Base-by-base conservation (phyloP, 83 land plant genomes). In the Larix sibirica region DNA sequence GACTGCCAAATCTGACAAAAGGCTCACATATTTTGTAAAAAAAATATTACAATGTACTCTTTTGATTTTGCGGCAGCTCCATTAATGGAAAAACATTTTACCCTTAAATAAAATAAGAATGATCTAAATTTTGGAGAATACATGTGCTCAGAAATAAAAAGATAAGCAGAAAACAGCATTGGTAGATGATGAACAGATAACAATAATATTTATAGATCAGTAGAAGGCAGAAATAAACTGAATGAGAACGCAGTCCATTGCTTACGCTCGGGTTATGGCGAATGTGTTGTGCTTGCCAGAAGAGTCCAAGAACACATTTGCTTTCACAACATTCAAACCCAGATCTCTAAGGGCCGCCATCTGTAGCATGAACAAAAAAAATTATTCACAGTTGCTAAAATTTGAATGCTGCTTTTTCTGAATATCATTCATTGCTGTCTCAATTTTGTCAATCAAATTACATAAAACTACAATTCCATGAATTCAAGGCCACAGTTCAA, bases 311-410 rank as follows among this genome's bases (percentile, higher is more conserved):
- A 33, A 83, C 6, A 94, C 97, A 88, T 87, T 92, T 64, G 93
- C 97, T 84, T 94, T 94, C 6, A 87, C 90, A 73, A 95, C 97
- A 83, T 95, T 91, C 23, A 95, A 88, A 47, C 97, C 96, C 33
- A 95, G 90, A 81, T 88, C 95, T 88, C 88, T 95, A 1, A 95
- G 89, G 4, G 97, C 89, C 66, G 82, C 90, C 97, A 93, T 95
- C 97, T 95, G 90, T 65, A 89, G 54, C 23, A n/a, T 28, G 21
- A 73, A 21, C 77, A 26, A 59, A 79, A 33, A 20, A 42, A 42
- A 20, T 42, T 8, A 42, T 38, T 40, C 21, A 42, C 47, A 42
- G 44, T 73, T 73, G n/a, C 38, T 7, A 36, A 6, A 73, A 20
- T 73, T 12, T 4, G 26, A 73, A 40, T 42, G 24, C 17, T 73